Base-by-base conservation (phyloP, 2,329 filamentous ascomycete species). In the Dissoconium aciculare region DNA sequence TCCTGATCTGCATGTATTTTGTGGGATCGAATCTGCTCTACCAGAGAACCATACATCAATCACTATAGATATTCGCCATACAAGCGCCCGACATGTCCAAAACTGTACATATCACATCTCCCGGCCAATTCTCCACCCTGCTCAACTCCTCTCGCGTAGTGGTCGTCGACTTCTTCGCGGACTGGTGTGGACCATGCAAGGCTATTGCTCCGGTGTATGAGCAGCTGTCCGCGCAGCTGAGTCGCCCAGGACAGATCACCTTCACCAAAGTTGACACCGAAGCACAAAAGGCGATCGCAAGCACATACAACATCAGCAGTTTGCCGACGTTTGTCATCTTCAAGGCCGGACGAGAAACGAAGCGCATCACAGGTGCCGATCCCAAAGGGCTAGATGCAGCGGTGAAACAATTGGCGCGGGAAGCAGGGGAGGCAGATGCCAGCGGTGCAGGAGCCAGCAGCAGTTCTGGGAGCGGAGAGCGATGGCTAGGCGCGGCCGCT, bases 211-310 rank as follows among this genome's bases (percentile, higher is more conserved):
- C 85, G 11, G 57, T 84, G 39, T 94, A 82, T 61, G 80, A 89
- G 49, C 63, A 75, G 52, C 69, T 94, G 28, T 74, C 84, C 17
- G 53, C 59, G 26, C 67, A 74, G 38, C 67, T 92, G 27, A 78
- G 81, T 11, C 69, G 74, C 30, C 69, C 77, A 11, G 73, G 75
- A 44, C 63, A 69, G 41, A 75, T 93, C 45, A 80, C 76, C 17
- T 94, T 95, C 54, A 73, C 74, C 53, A 93, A 89, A 62, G 69
- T 94, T 60, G 76, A 95, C 63, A 78, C 73, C 37, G 83, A 93
- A 44, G 57, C 67, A 30, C 78, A 89, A 52, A 64, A 72, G 47
- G 73, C 81, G 21, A 71, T 95, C 40, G 72, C 80, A 11, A 53
- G 69, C 37, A 71, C 74, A 43, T 89, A 92, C 59, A 63, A 64